Conservation (phyloP, 768 basidiomycete species). For the Pleurotus ostreatus region DNA sequence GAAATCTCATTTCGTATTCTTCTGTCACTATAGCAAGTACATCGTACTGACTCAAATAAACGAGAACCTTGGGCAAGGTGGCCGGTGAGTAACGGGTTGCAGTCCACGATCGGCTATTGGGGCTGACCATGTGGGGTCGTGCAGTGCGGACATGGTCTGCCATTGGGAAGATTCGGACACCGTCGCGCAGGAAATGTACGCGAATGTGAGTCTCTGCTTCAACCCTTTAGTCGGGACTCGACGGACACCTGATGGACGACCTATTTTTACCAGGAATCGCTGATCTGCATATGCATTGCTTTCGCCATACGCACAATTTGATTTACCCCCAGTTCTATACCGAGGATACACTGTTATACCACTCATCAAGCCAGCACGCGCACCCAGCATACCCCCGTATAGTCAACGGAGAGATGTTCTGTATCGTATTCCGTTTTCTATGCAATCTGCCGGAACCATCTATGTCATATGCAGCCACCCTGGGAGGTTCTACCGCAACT, state of each 20-base stretch:
- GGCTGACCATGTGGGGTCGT: slow-evolving; percentile 4
- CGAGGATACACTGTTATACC: slow-evolving; percentile 2
- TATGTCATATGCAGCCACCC: neutral
- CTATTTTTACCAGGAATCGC: slow-evolving; percentile 50
- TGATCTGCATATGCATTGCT: slow-evolving; percentile 49
- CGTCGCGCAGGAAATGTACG: slow-evolving; percentile 74
- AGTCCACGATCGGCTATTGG: neutral
- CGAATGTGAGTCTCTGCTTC: slow-evolving; percentile 44
- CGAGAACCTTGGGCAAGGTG: slow-evolving; percentile 82
- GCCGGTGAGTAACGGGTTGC: slow-evolving; percentile 50
- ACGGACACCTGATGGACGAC: no score
- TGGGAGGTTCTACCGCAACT: slow-evolving; percentile 4
- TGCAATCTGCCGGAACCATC: neutral
- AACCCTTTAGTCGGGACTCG: no score
- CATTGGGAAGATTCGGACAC: slow-evolving; percentile 88
- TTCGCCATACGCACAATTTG: slow-evolving; percentile 27
- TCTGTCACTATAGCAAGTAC: slow-evolving; percentile 59
- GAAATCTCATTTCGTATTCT: slow-evolving; percentile 11
- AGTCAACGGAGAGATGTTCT: neutral
- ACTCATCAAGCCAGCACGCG: neutral
- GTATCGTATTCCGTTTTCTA: neutral
- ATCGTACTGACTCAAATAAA: slow-evolving; percentile 82
- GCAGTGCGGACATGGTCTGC: slow-evolving; percentile 75
- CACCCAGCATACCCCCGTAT: slow-evolving; percentile 5
- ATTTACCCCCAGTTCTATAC: neutral